A percentile compares a stretch with the other conserved stretches of the same genome.
Conservation (phyloP, 2,329 filamentous ascomycete species). For the Simplicillium aogashimaense region DNA sequence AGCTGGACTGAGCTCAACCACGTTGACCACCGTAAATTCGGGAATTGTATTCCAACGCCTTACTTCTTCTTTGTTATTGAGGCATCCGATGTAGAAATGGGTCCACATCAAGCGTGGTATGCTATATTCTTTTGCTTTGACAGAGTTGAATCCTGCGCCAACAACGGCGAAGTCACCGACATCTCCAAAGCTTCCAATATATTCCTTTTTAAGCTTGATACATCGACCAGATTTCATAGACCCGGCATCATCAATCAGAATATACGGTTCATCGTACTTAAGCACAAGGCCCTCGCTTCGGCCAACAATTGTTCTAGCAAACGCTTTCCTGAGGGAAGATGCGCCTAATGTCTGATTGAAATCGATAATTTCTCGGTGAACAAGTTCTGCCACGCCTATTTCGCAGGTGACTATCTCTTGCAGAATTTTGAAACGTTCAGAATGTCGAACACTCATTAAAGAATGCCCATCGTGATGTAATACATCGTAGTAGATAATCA, state of each 20-base stretch:
- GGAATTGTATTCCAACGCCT: conserved; percentile 40
- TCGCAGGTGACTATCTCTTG: conserved; percentile 39
- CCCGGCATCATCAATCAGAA: conserved; percentile 36
- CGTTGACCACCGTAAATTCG: conserved; percentile 56
- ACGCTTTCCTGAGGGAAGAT: conserved; percentile 48
- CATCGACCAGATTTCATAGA: conserved; percentile 37
- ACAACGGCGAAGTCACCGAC: conserved; percentile 75
- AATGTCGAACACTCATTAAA: conserved; percentile 40
- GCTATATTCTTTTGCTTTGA: conserved; percentile 45
- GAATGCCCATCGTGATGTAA: conserved; percentile 44
- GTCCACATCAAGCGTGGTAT: conserved; percentile 59
- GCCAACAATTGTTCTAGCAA: conserved; percentile 55
- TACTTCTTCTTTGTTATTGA: conserved; percentile 56
- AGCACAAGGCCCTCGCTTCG: conserved; percentile 72
- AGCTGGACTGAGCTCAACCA: conserved; percentile 43
- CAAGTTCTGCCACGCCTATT: conserved; percentile 55
- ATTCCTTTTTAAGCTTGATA: conserved; percentile 86
- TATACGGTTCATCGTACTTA: conserved; percentile 73
- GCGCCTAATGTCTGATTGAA: conserved; percentile 45
- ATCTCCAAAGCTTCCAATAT: conserved; percentile 67
- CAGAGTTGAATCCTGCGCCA: conserved; percentile 61
- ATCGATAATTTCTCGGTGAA: conserved; percentile 57
- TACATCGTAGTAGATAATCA: conserved; percentile 53
- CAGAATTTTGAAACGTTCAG: conserved; percentile 50
- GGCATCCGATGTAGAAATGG: conserved; percentile 69